Evolutionary conservation across 768 basidiomycete species (phyloP), one percentile per base, ranked within the genome.

Genomic region (Macrolepiota dolichaula): DNA sequence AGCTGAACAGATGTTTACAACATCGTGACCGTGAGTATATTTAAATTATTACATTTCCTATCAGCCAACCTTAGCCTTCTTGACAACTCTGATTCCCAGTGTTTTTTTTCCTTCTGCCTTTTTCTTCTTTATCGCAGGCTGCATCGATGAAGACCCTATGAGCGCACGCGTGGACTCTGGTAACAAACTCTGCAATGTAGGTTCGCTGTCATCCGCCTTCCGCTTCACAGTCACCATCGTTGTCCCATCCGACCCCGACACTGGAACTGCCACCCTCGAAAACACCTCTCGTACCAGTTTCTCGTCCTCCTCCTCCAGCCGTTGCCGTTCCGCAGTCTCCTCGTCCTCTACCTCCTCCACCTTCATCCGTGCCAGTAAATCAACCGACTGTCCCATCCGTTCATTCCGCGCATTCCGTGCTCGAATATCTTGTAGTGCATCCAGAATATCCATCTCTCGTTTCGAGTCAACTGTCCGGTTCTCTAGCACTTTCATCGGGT

Each of bases 401-500:
- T 98, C 96, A 66, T 94, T 93, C 59, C 95, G 83, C 1, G 93
- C 89, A 71, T 95, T 95, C 56, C 88, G 80, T 11, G 90, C 90
- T 57, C 92, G 81, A 62, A 95, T 93, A 63, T 98, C 96, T 71
- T 97, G 94, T 61, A 99, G 79, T 12, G 94, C 94, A 70, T 99
- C 97, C 66, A 98, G 82, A 57, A 96, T 90, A 69, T 98, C 97
- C 97, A 99, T 99, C 76, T 98, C 96, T 55, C 96, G 85, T 73
- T 96, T 95, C 36, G 92, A 92, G 75, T 96, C 93, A 47, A 87
- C 79, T 36, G 94, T 95, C 55, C 92, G 88, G 72, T 93, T 92
- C 81, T 99, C 97, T 50, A 98, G 81, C 32, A 85, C 91, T 69
- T 96, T 94, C 96, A 99, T 99, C 2, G 97, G 94, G 69, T 97